Evolutionary conservation across 345 rosid species (phyloP), one percentile per base, ranked within the genome.

Genomic region (Hibiscus syriacus): DNA sequence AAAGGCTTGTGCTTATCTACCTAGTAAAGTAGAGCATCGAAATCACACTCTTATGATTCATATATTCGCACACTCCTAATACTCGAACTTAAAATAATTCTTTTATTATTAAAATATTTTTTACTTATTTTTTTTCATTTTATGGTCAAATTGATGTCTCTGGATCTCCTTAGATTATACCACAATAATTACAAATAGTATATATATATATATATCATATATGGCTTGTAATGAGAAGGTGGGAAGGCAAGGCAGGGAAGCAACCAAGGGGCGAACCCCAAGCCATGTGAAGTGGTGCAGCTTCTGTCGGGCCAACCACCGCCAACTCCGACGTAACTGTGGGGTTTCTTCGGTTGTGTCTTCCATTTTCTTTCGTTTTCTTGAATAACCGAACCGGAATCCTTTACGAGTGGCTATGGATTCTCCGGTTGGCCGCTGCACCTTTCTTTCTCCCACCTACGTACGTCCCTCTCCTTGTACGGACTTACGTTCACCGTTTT

Each of bases 301-400:
- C 78, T 78, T 76, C 72, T 80, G 87, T 83, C 84, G 78, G 84
- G 41, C 54, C 81, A 80, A 70, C 77, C 0, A 75, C 83, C 77
- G 61, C 75, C 81, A 77, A 20, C 78, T 80, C 80, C 87, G 81
- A 83, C 87, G 81, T 73, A 30, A 29, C 41, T 70, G 76, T 73
- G 67, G 76, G 69, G 72, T 55, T 39, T n/a, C n/a, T n/a, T n/a
- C 38, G 16, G 38, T 6, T 46, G 6, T 46, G 17, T 27, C n/a
- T 23, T 13, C 2, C 25, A 34, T 34, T 34, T 7, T 34, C 38
- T 34, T 6, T 34, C 38, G 38, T 29, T 7, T 30, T 69, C n/a
- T 55, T 38, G 13, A 60, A 36, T n/a, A 34, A 34, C 10, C 65
- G 12, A 19, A 34, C 54, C 50, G 38, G 53, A 48, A 34, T 25